phyloP scores from a whole-genome alignment of 805 yeast species.

The Candida broadrunensis region DNA sequence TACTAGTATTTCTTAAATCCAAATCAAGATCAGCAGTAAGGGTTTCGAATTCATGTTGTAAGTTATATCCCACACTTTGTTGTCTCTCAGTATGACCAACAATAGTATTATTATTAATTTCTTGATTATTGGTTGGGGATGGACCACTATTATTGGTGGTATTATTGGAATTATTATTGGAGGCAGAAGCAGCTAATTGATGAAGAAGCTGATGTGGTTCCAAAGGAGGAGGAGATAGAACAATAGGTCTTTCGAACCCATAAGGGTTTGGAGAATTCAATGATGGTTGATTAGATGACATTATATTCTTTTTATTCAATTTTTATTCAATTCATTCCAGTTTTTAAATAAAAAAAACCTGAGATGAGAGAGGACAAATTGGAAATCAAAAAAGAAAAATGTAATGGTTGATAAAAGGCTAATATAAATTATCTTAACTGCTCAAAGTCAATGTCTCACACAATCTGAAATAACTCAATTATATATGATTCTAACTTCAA shows the following conservation, averaged over 20 bases:
- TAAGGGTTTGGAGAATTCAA: slow-evolving; percentile 1
- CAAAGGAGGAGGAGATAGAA: slow-evolving; percentile 42
- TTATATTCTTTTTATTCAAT: background rate
- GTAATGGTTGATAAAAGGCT: no score
- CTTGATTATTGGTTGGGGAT: background rate
- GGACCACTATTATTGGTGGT: background rate
- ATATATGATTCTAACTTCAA: no score
- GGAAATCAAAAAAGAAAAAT: no score
- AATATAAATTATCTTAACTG: no score
- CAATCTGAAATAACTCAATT: no score
- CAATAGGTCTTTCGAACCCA: slow-evolving; percentile 31
- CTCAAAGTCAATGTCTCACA: no score
- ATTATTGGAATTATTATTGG: background rate
- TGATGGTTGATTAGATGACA: background rate
- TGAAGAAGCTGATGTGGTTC: slow-evolving; percentile 12
- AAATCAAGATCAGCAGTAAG: slow-evolving; percentile 44
- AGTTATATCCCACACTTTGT: slow-evolving; percentile 44
- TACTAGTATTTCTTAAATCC: slow-evolving; percentile 27
- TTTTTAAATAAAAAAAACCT: no score
- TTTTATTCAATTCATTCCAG: no score
- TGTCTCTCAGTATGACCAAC: slow-evolving; percentile 24
- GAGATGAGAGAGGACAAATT: no score
- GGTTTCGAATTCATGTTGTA: slow-evolving; percentile 48
- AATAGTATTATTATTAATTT: background rate
- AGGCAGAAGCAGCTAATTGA: background rate